A percentile compares a stretch with the other conserved stretches of the same genome.
phyloP scores from a whole-genome alignment of 768 basidiomycete species.

The Cystoderma amianthinum region DNA sequence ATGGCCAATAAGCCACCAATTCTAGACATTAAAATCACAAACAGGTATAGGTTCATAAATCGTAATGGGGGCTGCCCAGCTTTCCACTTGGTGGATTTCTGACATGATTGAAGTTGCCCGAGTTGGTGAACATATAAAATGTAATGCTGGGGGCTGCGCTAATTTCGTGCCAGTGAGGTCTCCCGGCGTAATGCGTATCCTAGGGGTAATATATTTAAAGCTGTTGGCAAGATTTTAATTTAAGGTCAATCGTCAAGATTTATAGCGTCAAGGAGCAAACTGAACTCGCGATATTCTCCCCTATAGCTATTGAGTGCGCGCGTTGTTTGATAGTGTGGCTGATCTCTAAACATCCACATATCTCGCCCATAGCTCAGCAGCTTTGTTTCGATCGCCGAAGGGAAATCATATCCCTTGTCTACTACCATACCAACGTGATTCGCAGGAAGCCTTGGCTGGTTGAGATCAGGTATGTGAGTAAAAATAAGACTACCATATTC shows the following conservation, averaged over 20 bases:
- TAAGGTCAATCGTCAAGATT: too few species aligned
- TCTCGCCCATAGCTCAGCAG: constrained; percentile 59
- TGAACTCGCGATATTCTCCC: constrained; percentile 68
- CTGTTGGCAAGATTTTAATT: constrained; percentile 23
- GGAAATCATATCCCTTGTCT: constrained; percentile 77
- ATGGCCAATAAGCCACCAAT: background rate
- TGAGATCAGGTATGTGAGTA: background rate
- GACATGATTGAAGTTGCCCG: constrained; percentile 62
- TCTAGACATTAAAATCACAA: constrained; percentile 14
- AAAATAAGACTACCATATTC: constrained; percentile 55
- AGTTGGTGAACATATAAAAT: constrained; percentile 81
- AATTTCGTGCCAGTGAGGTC: constrained; percentile 57
- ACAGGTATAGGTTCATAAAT: constrained; percentile 90
- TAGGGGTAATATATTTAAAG: constrained; percentile 73
- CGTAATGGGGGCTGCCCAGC: constrained; percentile 53
- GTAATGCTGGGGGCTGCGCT: constrained; percentile 45
- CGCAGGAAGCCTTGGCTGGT: constrained; percentile 53
- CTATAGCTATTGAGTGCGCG: constrained; percentile 67
- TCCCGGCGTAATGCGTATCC: constrained; percentile 61
- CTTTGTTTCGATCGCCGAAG: constrained; percentile 41
- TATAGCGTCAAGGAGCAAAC: too few species aligned
- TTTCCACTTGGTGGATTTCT: constrained; percentile 45
- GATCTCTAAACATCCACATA: constrained; percentile 75
- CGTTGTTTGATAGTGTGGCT: constrained; percentile 51
- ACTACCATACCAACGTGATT: constrained; percentile 73